phyloP scores from a whole-genome alignment of 257 asterid genomes.

The Henckelia pumila region DNA sequence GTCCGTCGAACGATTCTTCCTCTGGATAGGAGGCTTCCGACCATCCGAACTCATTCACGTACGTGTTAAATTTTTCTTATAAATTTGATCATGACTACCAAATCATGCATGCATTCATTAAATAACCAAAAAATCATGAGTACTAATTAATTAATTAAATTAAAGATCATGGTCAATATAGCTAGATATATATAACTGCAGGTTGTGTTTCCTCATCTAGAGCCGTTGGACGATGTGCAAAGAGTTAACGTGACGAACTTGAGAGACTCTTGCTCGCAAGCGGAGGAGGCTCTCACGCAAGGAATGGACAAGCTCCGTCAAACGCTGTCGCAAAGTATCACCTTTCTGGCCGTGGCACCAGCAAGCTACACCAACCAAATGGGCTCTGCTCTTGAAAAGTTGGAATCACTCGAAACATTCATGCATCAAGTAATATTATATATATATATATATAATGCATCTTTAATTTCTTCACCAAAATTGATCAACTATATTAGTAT shows the following conservation, averaged over 20 bases:
- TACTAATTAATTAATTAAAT: no score
- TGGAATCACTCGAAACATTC: background rate
- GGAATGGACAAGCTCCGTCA: background rate
- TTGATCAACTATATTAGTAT: no score
- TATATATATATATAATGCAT: no score
- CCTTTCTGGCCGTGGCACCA: background rate
- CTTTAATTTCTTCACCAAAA: no score
- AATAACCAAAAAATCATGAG: no score
- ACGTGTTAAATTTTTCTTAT: conserved; percentile 17
- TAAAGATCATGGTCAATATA: no score
- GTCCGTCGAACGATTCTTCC: conserved; percentile 78
- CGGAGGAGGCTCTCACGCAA: background rate
- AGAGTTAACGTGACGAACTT: background rate
- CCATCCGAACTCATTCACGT: conserved; percentile 91
- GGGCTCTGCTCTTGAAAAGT: background rate
- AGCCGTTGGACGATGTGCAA: background rate
- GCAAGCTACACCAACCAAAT: background rate
- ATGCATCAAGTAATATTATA: background rate
- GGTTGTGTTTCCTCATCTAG: background rate
- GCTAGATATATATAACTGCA: no score
- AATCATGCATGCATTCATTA: no score
- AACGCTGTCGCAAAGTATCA: background rate
- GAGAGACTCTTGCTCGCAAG: conserved; percentile 1
- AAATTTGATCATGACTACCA: no score
- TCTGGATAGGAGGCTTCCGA: conserved; percentile 93